Evolutionary conservation across 2,329 filamentous ascomycete species (phyloP), one percentile per base, ranked within the genome.

Genomic region (Leptographium galeiforme): DNA sequence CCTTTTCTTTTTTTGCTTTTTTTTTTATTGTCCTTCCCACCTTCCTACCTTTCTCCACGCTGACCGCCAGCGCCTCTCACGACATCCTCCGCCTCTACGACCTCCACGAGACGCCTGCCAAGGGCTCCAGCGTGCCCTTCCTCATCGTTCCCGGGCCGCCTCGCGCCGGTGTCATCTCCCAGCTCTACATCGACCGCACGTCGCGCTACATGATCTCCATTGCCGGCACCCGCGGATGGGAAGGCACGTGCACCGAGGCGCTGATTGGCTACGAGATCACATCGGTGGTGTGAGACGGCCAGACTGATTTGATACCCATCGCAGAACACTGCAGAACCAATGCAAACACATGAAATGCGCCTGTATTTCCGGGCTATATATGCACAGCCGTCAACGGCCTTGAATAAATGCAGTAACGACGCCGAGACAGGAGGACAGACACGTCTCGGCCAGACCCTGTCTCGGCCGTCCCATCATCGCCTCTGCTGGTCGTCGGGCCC

Each of bases 41-140:
- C n/a, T n/a, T n/a, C n/a, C n/a, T n/a, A n/a, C n/a, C n/a, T n/a
- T n/a, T n/a, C n/a, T n/a, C n/a, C n/a, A n/a, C n/a, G n/a, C n/a
- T 25, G 25, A 40, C 14, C 32, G 2, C n/a, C 54, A 90, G 87
- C 67, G 91, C 91, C 12, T 94, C 87, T 0, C 85, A 95, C 64
- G 91, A 97, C 63, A 97, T 97, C 60, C 76, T 98, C 14, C 81
- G 93, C 4, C 77, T 98, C 0, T 98, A 97, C 65, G 93, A 98
- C 64, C 73, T 97, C 18, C 81, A 81, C 47, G 79, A 86, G 51
- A 77, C 78, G 30, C 70, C 75, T 1, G 73, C 77, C 41, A 87
- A 84, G 62, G 85, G 89, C 64, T 87, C 87, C 0, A 83, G 85
- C 0, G 89, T 95, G 0, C 93, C 93, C 0, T 98, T 97, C 67